Conservation (phyloP, 352 stramenopile species). For the Elongisporangium prolatum region DNA sequence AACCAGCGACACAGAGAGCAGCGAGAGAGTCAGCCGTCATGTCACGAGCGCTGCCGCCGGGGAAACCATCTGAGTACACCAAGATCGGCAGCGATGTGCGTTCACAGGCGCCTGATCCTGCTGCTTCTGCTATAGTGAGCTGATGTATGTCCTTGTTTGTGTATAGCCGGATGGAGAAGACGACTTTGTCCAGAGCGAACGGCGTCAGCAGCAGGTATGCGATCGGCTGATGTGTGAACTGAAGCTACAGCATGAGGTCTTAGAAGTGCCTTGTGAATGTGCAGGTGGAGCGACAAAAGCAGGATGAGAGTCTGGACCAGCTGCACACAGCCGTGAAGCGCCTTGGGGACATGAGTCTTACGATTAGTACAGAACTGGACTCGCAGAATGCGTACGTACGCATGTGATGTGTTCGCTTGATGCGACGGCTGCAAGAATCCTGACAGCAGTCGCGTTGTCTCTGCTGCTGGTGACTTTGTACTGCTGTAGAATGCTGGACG, state of each 20-base stretch:
- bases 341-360: constrained; percentile 76
- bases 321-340: constrained; percentile 76
- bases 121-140: constrained; percentile 1
- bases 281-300: constrained; percentile 68
- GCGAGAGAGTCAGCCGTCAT: constrained; percentile 18
- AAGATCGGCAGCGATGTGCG: constrained; percentile 70
- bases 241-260: too few species aligned
- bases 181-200: constrained; percentile 47
- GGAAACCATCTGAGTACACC: constrained; percentile 60
- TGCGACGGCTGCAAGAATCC: not conserved
- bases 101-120: too few species aligned
- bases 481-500: constrained; percentile 69
- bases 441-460: too few species aligned
- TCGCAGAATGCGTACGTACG: constrained; percentile 67
- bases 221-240: not conserved
- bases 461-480: not conserved
- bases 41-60: constrained; percentile 51
- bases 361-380: constrained; percentile 81
- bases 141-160: constrained; percentile 5
- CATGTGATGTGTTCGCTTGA: constrained; percentile 7
- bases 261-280: not conserved
- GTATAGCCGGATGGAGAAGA: constrained; percentile 49
- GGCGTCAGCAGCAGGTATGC: constrained; percentile 43
- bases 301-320: constrained; percentile 79
- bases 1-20: not conserved